phyloP scores from a whole-genome alignment of 163 green algal genomes.

The Chlorella variabilis region DNA sequence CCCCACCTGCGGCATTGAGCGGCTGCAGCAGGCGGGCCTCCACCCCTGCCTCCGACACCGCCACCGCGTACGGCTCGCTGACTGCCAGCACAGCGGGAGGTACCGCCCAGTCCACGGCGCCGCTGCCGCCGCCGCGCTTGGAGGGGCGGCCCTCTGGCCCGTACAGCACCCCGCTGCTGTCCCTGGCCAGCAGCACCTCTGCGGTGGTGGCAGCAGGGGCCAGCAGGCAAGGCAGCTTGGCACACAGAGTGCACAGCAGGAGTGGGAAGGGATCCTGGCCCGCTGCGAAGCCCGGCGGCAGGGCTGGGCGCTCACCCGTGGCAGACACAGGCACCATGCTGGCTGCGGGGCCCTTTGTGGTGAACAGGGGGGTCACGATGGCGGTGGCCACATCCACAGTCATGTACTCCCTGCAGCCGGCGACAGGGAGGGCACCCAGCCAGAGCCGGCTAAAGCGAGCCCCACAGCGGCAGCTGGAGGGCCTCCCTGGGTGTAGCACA shows the following conservation, averaged over 20 bases:
- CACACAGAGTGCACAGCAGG: too few relatives aligned
- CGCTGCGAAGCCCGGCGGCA: neutral
- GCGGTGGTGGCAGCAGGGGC: neutral
- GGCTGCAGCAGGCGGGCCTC: conserved; percentile 53
- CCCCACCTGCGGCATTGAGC: conserved; percentile 6
- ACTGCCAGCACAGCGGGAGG: neutral
- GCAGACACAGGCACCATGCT: neutral
- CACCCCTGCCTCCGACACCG: neutral
- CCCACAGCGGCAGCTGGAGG: too few relatives aligned
- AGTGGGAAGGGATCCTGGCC: neutral
- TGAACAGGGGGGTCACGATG: conserved; percentile 9
- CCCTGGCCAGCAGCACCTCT: conserved; percentile 37
- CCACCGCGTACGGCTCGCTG: conserved; percentile 53
- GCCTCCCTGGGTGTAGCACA: too few relatives aligned
- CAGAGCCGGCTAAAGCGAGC: too few relatives aligned
- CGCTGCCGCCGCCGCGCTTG: neutral
- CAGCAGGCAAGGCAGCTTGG: neutral
- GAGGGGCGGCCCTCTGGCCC: conserved; percentile 3
- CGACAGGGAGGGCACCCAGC: too few relatives aligned
- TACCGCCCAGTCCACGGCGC: neutral
- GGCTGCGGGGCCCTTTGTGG: conserved; percentile 5
- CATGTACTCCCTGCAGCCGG: conserved; percentile 36
- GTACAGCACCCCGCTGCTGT: conserved; percentile 27
- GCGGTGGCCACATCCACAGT: conserved; percentile 36
- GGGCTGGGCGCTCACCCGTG: neutral